Evolutionary conservation across 2,329 filamentous ascomycete species (phyloP).

Genomic region (Aaosphaeria pasadenensis): DNA sequence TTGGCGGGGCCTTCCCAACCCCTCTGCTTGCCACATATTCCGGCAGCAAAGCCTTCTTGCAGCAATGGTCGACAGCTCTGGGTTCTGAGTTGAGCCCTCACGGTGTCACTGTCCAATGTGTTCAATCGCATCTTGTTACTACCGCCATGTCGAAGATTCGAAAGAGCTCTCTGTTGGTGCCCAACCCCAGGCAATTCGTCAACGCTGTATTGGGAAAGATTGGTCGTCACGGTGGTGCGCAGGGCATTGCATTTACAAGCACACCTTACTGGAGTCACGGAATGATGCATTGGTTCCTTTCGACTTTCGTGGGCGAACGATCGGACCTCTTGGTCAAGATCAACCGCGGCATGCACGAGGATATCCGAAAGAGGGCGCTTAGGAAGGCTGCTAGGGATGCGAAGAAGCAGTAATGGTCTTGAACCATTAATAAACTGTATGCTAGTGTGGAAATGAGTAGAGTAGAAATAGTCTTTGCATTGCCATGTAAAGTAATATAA

Average conservation of each 20-base stretch:
- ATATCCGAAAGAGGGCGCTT: constrained; percentile 78
- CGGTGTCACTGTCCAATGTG: constrained; percentile 85
- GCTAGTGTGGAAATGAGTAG: too few species aligned
- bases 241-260: constrained; percentile 76
- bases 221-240: constrained; percentile 72
- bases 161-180: constrained; percentile 72
- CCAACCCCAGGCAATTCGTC: constrained; percentile 80
- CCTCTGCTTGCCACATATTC: constrained; percentile 94
- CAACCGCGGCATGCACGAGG: constrained; percentile 72
- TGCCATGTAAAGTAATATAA: too few species aligned
- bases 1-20: constrained; percentile 87
- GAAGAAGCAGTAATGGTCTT: constrained; percentile 54
- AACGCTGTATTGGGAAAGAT: constrained; percentile 74
- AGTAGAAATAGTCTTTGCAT: too few species aligned
- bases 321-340: constrained; percentile 55
- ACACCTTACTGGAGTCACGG: constrained; percentile 94
- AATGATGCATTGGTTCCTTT: constrained; percentile 79
- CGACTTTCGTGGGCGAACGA: constrained; percentile 58
- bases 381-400: constrained; percentile 79
- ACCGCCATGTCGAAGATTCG: constrained; percentile 97
- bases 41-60: constrained; percentile 95
- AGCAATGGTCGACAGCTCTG: constrained; percentile 89
- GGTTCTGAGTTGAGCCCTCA: constrained; percentile 76
- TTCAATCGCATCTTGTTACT: constrained; percentile 89
- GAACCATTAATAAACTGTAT: too few species aligned